A percentile compares a stretch with the other conserved stretches of the same genome.
Conservation (phyloP, 1,139 yeast genomes). For the Pichia sp. region DNA sequence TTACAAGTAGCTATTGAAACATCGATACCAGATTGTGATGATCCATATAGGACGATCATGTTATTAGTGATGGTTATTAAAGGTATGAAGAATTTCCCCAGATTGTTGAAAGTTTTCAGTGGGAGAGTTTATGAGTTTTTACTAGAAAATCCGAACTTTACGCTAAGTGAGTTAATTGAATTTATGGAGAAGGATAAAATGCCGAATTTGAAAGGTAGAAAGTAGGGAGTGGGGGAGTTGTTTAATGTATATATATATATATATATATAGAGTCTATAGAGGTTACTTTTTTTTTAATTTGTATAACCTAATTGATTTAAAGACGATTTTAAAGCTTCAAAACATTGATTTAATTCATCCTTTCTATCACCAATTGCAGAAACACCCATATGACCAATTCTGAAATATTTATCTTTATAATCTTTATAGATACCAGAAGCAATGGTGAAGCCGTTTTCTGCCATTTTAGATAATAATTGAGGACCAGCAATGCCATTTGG, state of each 20-base stretch:
- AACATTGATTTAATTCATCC: slow-evolving; percentile 36
- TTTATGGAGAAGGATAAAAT: slow-evolving; percentile 7
- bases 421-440: slow-evolving; percentile 91
- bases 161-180: slow-evolving; percentile 8
- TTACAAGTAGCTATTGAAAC: slow-evolving; percentile 7
- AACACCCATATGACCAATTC: slow-evolving; percentile 95
- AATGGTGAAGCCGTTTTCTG: slow-evolving; percentile 64
- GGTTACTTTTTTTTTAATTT: slow-evolving; percentile 2
- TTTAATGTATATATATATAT: no score
- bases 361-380: slow-evolving; percentile 42
- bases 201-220: slow-evolving; percentile 6
- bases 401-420: slow-evolving; percentile 74
- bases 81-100: slow-evolving; percentile 12
- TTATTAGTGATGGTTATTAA: slow-evolving; percentile 5
- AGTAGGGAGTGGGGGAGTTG: no score
- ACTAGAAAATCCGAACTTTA: slow-evolving; percentile 11
- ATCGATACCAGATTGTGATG: slow-evolving; percentile 8
- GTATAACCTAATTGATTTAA: slow-evolving; percentile 38
- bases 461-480: slow-evolving; percentile 50
- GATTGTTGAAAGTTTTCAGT: slow-evolving; percentile 5
- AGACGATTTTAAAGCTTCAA: slow-evolving; percentile 35
- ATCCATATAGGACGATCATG: slow-evolving; percentile 10
- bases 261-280: no score
- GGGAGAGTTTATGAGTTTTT: slow-evolving; percentile 8
- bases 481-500: slow-evolving; percentile 71